These are phyloP conservation scores for Buddleja alternifolia DNA, from an alignment of 257 asterid genomes.

Conservation along the genomic window DNA sequence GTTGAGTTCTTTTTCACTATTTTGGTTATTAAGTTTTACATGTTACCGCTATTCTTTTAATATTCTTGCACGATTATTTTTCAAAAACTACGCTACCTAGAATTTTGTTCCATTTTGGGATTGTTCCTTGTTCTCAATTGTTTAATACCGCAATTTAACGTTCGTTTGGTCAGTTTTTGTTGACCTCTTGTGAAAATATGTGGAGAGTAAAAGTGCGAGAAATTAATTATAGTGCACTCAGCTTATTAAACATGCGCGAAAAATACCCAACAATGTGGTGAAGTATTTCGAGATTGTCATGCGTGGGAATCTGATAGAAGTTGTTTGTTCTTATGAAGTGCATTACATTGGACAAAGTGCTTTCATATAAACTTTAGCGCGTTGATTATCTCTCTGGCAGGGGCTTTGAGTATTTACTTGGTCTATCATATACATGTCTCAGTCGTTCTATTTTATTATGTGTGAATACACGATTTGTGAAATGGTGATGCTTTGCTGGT, in stretches of 20 bases:
- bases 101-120: background rate
- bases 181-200: background rate
- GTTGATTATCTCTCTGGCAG: background rate
- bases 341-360: no score
- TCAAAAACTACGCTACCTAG: background rate
- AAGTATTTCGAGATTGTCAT: background rate
- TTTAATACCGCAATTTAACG: no score
- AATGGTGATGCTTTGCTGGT: background rate
- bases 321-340: no score
- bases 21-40: constrained; percentile 1
- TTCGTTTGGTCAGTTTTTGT: background rate
- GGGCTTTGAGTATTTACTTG: background rate
- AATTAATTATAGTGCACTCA: background rate
- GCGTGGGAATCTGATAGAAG: no score
- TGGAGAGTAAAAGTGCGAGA: constrained; percentile 11
- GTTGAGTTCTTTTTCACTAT: constrained; percentile 26
- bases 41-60: constrained; percentile 1
- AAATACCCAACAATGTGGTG: background rate
- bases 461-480: background rate
- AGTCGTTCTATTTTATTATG: background rate
- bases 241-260: constrained; percentile 5
- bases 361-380: background rate
- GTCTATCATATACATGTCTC: background rate
- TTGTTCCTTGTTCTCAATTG: constrained; percentile 21
- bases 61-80: constrained; percentile 21